A percentile compares a stretch with the other conserved stretches of the same genome.
Evolutionary conservation across 2,329 filamentous ascomycete genomes (phyloP).

Genomic region (Phyllosticta citribraziliensis): DNA sequence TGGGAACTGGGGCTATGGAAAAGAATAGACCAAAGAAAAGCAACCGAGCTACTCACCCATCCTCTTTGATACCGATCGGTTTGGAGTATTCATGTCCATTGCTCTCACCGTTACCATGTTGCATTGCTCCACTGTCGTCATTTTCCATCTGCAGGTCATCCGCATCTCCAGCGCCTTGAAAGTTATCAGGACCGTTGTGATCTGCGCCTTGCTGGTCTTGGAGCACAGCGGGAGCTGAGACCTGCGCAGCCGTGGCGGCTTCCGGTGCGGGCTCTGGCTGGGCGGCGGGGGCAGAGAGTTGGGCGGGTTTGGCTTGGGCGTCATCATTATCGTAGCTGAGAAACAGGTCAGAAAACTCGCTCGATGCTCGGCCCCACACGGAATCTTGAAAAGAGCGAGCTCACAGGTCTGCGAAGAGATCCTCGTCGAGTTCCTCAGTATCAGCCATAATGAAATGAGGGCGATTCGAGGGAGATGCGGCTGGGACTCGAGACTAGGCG

Average conservation of each 20-base stretch:
- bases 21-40: background rate
- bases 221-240: background rate
- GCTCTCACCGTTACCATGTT: constrained; percentile 22
- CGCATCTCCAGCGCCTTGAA: constrained; percentile 10
- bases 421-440: constrained; percentile 74
- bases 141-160: constrained; percentile 22
- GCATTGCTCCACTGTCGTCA: constrained; percentile 21
- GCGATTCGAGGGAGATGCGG: background rate
- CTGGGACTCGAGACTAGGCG: background rate
- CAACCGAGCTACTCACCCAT: constrained; percentile 60
- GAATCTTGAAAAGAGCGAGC: constrained; percentile 30
- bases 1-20: background rate
- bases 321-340: constrained; percentile 30
- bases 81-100: constrained; percentile 34
- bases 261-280: constrained; percentile 17
- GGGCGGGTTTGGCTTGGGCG: constrained; percentile 21
- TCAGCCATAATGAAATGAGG: constrained; percentile 56
- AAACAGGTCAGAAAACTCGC: constrained; percentile 1
- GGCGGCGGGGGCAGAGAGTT: constrained; percentile 13
- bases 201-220: background rate
- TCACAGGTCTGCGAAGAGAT: constrained; percentile 92
- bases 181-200: background rate
- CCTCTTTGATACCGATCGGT: constrained; percentile 71
- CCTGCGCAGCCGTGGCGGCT: constrained; percentile 12
- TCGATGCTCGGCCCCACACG: background rate